Evolutionary conservation across 306 rosid species (phyloP), one percentile per base, ranked within the genome.

Genomic region (Geum urbanum): DNA sequence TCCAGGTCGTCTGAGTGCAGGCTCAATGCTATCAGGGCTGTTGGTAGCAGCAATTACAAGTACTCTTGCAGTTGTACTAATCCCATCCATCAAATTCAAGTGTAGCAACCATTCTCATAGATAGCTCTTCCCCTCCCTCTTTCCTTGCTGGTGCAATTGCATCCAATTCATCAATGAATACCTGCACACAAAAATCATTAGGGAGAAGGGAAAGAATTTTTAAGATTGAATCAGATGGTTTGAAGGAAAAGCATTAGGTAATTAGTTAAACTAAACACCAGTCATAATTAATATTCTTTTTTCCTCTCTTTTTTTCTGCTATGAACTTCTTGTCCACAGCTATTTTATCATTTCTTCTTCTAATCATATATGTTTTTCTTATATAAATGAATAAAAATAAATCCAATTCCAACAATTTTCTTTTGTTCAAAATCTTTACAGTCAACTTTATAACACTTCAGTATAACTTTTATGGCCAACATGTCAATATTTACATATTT

Each of bases 1-100:
- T 71, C 98, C 97, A 40, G 97, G 94, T 39, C 96, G 87, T 83
- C 97, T 88, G 51, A 90, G 91, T 66, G 98, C 98, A 66, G 94
- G 92, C 51, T 92, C 97, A 81, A 92, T 85, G 77, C 81, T 83
- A 74, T 90, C 98, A 74, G 86, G 94, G 70, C 90, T 84, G 63
- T 86, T 88, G 77, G 97, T 92, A 67, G 97, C 89, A 69, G 94
- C 91, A 85, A 90, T 86, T 67, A 92, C 89, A 82, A 92, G 84
- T 57, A 87, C 68, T n/a, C 94, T 88, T 67, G 84, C 87, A 60
- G 80, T 75, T 81, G 84, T 84, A 62, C 81, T 61, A 72, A 90
- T 79, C 66, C 97, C 97, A 83, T 90, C 97, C 97, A 92, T 92
- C 81, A 88, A 71, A 80, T 85, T 81, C 80, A 88, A 90, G 78